phyloP scores from a whole-genome alignment of 495 filamentous ascomycete genomes.

The Bryoglossum gracile region DNA sequence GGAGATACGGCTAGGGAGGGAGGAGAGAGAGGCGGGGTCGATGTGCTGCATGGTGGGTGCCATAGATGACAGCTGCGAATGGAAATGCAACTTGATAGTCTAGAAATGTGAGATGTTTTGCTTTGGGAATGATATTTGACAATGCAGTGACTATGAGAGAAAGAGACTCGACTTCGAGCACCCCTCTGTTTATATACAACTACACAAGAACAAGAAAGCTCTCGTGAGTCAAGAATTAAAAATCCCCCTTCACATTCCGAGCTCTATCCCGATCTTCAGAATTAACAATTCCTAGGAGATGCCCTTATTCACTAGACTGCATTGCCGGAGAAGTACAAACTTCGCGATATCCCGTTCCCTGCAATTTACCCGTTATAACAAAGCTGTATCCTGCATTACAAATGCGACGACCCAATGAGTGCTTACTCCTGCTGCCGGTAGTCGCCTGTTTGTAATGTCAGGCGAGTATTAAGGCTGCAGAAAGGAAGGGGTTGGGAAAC shows the following conservation, averaged over 20 bases:
- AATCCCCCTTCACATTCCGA: neutral
- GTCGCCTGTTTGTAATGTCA: neutral
- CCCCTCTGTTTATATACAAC: neutral
- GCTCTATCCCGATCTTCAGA: neutral
- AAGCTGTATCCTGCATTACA: too few relatives aligned
- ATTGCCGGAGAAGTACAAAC: neutral
- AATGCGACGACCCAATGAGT: neutral
- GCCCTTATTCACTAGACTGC: neutral
- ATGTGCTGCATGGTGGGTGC: conserved; percentile 31
- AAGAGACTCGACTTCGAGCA: neutral
- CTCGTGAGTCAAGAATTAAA: too few relatives aligned
- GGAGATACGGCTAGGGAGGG: conserved; percentile 24
- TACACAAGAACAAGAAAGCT: too few relatives aligned
- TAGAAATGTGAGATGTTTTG: neutral
- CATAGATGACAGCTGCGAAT: neutral
- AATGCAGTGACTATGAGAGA: neutral
- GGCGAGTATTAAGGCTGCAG: neutral
- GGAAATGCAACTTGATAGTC: neutral
- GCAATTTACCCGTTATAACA: neutral
- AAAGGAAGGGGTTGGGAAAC: too few relatives aligned
- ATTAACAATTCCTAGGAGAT: conserved; percentile 6
- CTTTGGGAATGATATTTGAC: neutral
- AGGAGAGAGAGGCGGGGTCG: conserved; percentile 22
- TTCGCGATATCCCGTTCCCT: neutral
- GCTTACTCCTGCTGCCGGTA: neutral